phyloP scores from a whole-genome alignment of 2,329 filamentous ascomycete genomes.

The Aureobasidium zeae region DNA sequence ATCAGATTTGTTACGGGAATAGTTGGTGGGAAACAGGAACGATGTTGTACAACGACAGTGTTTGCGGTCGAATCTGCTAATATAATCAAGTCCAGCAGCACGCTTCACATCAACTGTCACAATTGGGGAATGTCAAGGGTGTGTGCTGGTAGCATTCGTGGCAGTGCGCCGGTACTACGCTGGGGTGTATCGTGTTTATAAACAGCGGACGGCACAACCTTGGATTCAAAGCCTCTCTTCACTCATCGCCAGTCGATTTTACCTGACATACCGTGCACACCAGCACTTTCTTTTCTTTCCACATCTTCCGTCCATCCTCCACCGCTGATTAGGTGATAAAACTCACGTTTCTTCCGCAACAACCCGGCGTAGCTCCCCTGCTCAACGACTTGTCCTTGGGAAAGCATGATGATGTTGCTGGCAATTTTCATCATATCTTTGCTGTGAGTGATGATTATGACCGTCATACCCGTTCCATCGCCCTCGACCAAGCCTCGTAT shows the following conservation, averaged over 20 bases:
- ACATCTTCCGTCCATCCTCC: conserved; percentile 19
- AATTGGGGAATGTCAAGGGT: too few species aligned
- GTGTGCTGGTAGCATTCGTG: too few species aligned
- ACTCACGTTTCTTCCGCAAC: conserved; percentile 28
- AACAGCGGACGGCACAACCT: too few species aligned
- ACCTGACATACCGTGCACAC: not conserved
- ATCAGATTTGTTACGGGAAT: too few species aligned
- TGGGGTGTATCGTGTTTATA: not conserved
- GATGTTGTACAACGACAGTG: too few species aligned
- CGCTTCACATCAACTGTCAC: too few species aligned
- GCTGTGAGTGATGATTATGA: conserved; percentile 75
- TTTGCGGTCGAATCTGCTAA: too few species aligned
- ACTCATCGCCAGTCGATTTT: conserved; percentile 1
- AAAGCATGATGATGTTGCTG: conserved; percentile 60
- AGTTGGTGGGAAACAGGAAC: too few species aligned
- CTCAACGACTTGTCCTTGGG: conserved; percentile 60
- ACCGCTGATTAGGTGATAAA: conserved; percentile 33
- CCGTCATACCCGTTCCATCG: conserved; percentile 44
- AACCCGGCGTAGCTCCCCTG: conserved; percentile 58
- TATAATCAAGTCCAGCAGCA: too few species aligned
- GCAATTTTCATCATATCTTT: conserved; percentile 79
- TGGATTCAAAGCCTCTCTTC: too few species aligned
- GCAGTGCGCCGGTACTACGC: too few species aligned
- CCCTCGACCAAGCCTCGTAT: conserved; percentile 45
- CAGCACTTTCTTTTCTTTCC: conserved; percentile 1